phyloP scores from a whole-genome alignment of 441 rosid species.

The Theobroma grandiflorum region DNA sequence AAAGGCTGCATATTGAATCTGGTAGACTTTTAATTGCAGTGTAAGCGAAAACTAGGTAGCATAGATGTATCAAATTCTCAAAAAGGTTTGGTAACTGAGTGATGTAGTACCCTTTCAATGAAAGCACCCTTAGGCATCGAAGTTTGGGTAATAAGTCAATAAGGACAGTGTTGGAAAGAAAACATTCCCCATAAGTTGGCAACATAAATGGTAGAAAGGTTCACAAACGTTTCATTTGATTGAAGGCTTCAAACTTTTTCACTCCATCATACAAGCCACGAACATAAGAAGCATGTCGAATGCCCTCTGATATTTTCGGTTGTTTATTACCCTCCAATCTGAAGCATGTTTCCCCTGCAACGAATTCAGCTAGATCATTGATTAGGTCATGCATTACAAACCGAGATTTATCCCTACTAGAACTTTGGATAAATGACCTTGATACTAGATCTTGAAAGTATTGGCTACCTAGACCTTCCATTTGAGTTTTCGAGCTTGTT shows the following conservation, averaged over 20 bases:
- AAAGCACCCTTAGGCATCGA: slow-evolving; percentile 28
- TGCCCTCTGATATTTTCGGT: not conserved
- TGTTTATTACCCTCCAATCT: not conserved
- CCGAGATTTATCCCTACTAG: not conserved
- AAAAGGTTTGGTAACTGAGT: slow-evolving; percentile 20
- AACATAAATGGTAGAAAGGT: slow-evolving; percentile 20
- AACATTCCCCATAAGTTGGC: not conserved
- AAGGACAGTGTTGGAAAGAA: slow-evolving; percentile 9
- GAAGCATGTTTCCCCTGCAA: slow-evolving; percentile 22
- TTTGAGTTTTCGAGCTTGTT: not conserved
- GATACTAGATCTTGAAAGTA: slow-evolving; percentile 27
- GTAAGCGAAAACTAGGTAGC: slow-evolving; percentile 22
- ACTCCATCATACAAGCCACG: not conserved
- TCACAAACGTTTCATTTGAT: slow-evolving; percentile 6
- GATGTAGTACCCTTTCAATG: slow-evolving; percentile 26
- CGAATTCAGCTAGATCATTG: slow-evolving; percentile 28
- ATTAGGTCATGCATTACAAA: slow-evolving; percentile 36
- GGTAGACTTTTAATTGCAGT: slow-evolving; percentile 20
- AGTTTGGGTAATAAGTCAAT: slow-evolving; percentile 24
- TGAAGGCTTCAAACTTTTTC: slow-evolving; percentile 22
- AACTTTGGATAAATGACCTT: slow-evolving; percentile 29
- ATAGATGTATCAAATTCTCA: slow-evolving; percentile 17
- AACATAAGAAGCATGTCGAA: slow-evolving; percentile 20
- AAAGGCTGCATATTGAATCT: slow-evolving; percentile 16
- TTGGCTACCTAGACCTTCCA: slow-evolving; percentile 25